These are phyloP conservation scores for Syzygium grande DNA, from an alignment of 345 rosid species.

Conservation along the genomic window DNA sequence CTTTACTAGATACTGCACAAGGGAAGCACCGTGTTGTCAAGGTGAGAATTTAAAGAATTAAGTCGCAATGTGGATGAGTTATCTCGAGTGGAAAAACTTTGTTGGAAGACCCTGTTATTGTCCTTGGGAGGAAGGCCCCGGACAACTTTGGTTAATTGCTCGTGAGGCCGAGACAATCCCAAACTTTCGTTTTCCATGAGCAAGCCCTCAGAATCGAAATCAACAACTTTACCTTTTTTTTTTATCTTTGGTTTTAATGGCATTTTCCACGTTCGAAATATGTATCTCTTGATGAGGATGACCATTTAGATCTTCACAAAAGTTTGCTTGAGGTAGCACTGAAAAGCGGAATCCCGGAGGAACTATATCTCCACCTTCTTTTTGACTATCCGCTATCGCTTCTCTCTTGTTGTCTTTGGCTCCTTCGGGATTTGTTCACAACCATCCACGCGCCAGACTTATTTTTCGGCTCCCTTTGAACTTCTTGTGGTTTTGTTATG, in stretches of 20 bases:
- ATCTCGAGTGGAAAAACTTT: neutral
- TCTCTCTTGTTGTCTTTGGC: neutral
- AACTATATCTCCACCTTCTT: neutral
- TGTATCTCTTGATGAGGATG: neutral
- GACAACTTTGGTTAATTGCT: neutral
- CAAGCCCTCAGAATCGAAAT: neutral
- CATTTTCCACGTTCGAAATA: neutral
- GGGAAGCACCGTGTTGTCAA: neutral
- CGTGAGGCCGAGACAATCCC: neutral
- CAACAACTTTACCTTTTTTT: neutral
- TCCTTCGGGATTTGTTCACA: neutral
- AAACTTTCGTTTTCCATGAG: neutral
- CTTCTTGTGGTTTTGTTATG: neutral
- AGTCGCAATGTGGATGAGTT: neutral
- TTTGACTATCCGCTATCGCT: neutral
- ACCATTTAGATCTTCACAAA: neutral
- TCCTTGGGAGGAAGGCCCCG: neutral
- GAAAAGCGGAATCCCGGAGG: neutral
- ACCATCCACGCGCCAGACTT: neutral
- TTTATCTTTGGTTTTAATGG: neutral
- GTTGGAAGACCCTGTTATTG: neutral
- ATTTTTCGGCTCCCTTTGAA: neutral
- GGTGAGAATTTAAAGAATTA: neutral
- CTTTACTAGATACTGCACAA: neutral
- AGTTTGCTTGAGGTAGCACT: neutral